Conservation (phyloP, 2,329 filamentous ascomycete species). For the Gnomoniopsis smithogilvyi region DNA sequence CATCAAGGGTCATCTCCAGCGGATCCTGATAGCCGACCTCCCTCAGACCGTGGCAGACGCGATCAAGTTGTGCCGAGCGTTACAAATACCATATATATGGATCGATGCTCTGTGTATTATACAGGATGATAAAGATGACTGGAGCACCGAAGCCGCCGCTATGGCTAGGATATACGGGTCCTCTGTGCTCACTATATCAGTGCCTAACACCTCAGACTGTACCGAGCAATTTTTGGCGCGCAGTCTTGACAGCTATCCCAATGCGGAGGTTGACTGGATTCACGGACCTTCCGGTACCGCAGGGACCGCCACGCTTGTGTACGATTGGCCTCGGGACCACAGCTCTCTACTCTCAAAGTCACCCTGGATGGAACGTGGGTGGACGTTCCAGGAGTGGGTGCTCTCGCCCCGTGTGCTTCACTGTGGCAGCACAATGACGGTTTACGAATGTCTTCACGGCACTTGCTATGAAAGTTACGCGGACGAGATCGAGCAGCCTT, state of each 20-base stretch:
- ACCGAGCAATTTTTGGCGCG: background rate
- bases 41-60: background rate
- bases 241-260: background rate
- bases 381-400: slow-evolving; percentile 1
- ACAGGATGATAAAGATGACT: background rate
- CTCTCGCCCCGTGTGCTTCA: background rate
- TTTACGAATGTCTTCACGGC: background rate
- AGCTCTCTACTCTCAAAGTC: background rate
- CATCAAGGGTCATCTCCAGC: background rate
- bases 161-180: background rate
- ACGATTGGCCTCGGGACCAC: background rate
- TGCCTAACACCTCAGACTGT: background rate
- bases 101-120: slow-evolving; percentile 2
- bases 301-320: background rate
- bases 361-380: background rate
- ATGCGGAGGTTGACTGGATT: background rate
- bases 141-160: background rate
- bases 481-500: background rate
- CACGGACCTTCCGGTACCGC: background rate
- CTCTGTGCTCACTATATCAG: background rate
- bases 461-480: background rate
- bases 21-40: background rate
- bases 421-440: background rate
- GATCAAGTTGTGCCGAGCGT: background rate
- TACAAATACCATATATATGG: background rate